Base-by-base conservation (phyloP, 2,329 filamentous ascomycete species). In the Myriosclerotinia duriaeana region DNA sequence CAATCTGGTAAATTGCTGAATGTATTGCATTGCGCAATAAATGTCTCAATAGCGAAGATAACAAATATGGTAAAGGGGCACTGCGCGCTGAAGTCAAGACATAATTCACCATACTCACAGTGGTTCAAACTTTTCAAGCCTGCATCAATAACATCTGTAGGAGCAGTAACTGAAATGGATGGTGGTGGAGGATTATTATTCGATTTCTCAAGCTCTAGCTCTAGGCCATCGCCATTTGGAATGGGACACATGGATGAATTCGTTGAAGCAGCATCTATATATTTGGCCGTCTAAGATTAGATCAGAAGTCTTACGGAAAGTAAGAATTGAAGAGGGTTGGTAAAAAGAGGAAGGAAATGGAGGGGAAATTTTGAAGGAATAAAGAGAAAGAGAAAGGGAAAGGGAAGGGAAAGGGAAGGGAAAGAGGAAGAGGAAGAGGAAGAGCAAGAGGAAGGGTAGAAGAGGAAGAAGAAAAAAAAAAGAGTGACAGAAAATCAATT, bases 41-140 rank as follows among this genome's bases (percentile, higher is more conserved):
- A 36, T 48, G 22, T 48, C 56, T 36, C 30, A 20, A 48, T 22
- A 48, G 42, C 56, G 5, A 46, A 59, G 38, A 44, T 30, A 59
- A 36, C 26, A n/a, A 11, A 36, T 17, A n/a, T 17, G 44, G 34
- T 20, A 9, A 34, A 36, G 40, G 40, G 7, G 34, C 42, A 67
- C 15, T 52, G 44, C 12, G 65, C 52, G 54, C 34, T 12, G 12
- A 26, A 38, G 26, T 26, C 26, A 26, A 26, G 26, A 26, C 26
- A 26, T 26, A 26, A 26, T 26, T 26, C 26, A 26, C 26, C 3
- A 26, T 26, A 26, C 71, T 72, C 82, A 89, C 90, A 93, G 77
- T 93, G 90, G 80, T 96, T 87, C 67, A 93, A 80, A 77, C 89
- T 92, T 77, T 86, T 87, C 76, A 96, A 80, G 60, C 93, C 93